Percentiles rank a stretch among this genome's conserved stretches.
These are phyloP conservation scores for Phialophora tarda DNA, from an alignment of 2,329 filamentous ascomycete genomes.

Conservation along the genomic window DNA sequence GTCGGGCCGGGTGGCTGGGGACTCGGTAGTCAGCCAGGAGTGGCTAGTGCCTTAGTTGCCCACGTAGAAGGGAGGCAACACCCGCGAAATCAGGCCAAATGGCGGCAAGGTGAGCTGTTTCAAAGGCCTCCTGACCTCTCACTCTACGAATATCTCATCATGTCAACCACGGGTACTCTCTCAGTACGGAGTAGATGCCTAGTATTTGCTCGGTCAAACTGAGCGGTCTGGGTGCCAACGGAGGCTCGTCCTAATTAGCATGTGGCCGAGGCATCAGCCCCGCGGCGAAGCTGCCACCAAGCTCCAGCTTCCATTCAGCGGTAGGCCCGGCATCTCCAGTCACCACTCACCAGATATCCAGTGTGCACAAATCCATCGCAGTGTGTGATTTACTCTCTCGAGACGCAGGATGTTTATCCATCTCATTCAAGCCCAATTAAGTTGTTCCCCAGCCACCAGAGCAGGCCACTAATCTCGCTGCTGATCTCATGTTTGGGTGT, in stretches of 20 bases:
- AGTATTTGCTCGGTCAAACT: background rate
- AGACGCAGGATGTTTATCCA: background rate
- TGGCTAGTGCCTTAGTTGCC: background rate
- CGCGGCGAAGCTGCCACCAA: background rate
- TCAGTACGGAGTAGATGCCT: background rate
- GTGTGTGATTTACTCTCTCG: background rate
- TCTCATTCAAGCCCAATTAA: constrained; percentile 2
- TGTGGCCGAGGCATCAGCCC: background rate
- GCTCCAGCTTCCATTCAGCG: background rate
- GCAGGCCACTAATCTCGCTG: constrained; percentile 11
- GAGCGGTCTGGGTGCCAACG: background rate
- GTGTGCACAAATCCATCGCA: background rate
- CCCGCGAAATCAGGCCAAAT: background rate
- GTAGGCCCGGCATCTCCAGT: background rate
- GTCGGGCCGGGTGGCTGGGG: background rate
- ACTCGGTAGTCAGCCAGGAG: background rate
- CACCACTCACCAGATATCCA: background rate
- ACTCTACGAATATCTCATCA: background rate
- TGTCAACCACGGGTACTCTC: background rate
- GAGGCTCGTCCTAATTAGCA: background rate
- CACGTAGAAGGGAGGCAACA: background rate
- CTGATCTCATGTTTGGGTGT: constrained; percentile 16
- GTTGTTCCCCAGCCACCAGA: constrained; percentile 20
- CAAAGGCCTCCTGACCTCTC: background rate
- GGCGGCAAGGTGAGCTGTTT: background rate